A percentile compares a stretch with the other conserved stretches of the same genome.
Conservation (phyloP, 164 flowering plant species). For the Berberis thunbergii region DNA sequence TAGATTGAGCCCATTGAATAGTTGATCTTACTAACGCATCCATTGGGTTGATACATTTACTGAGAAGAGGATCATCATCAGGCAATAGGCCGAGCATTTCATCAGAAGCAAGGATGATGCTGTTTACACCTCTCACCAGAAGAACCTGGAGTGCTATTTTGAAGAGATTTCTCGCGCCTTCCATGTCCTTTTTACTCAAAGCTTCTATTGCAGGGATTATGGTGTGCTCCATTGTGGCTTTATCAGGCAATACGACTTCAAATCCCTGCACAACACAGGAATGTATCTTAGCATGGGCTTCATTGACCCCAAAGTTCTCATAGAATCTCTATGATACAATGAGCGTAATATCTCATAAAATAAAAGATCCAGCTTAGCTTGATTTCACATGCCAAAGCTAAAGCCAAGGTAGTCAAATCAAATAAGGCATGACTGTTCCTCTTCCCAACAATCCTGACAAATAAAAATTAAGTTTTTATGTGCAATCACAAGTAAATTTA, state of each 20-base stretch:
- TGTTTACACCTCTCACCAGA: conserved; percentile 52
- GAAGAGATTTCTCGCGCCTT: conserved; percentile 57
- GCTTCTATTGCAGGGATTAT: conserved; percentile 54
- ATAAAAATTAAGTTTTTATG: no score
- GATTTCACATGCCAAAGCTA: no score
- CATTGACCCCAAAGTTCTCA: no score
- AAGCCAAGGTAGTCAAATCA: no score
- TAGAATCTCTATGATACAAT: no score
- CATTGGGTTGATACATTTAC: conserved; percentile 48
- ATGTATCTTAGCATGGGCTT: not conserved
- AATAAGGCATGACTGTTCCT: no score
- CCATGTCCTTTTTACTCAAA: conserved; percentile 40
- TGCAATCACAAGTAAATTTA: no score
- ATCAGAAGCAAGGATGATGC: conserved; percentile 54
- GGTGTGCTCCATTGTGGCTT: conserved; percentile 50
- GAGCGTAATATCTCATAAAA: no score
- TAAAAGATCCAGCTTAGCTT: no score
- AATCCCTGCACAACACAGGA: conserved; percentile 36
- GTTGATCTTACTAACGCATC: conserved; percentile 60
- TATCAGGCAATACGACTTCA: conserved; percentile 57
- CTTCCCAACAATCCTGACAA: no score
- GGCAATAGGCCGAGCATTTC: conserved; percentile 48
- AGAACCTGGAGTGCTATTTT: conserved; percentile 54
- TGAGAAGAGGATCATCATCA: conserved; percentile 46
- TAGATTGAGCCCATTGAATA: conserved; percentile 37